These are phyloP conservation scores for Peniophora sp. DNA, from an alignment of 1,284 basidiomycete species.

Conservation along the genomic window DNA sequence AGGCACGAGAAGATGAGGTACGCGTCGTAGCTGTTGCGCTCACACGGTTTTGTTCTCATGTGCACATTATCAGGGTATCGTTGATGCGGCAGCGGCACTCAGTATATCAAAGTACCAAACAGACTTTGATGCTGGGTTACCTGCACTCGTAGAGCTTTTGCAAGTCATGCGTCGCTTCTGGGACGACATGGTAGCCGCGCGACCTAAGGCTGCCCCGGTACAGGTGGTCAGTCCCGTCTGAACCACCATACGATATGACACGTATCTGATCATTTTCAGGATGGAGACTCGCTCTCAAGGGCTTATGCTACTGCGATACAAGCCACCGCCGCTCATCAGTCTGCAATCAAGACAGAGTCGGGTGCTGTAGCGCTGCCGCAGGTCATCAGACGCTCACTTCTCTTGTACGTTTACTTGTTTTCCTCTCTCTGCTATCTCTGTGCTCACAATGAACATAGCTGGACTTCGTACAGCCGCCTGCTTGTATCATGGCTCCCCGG, in stretches of 20 bases:
- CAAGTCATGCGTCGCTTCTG: slow-evolving; percentile 24
- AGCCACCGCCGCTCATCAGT: slow-evolving; percentile 8
- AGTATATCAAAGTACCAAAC: slow-evolving; percentile 19
- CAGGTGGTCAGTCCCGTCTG: not conserved
- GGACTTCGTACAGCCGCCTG: too few species aligned
- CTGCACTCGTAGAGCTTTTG: slow-evolving; percentile 21
- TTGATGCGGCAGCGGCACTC: slow-evolving; percentile 16
- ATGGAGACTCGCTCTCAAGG: not conserved
- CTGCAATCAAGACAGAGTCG: not conserved
- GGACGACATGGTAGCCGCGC: slow-evolving; percentile 8
- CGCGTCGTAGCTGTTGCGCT: slow-evolving; percentile 4
- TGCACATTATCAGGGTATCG: slow-evolving; percentile 17
- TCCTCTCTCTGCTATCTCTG: too few species aligned
- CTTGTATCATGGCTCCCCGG: too few species aligned
- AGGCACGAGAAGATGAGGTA: slow-evolving; percentile 34
- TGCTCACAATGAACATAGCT: too few species aligned
- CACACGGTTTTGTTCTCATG: slow-evolving; percentile 13
- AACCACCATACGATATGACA: too few species aligned
- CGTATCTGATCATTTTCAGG: slow-evolving; percentile 4
- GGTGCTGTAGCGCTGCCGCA: not conserved
- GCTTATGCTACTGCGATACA: not conserved
- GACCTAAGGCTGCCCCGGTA: not conserved
- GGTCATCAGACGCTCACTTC: too few species aligned
- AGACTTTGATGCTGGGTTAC: slow-evolving; percentile 20
- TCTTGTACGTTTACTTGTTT: too few species aligned